Evolutionary conservation across 2,329 filamentous ascomycete genomes (phyloP).

Genomic region (Diaporthe humulicola): DNA sequence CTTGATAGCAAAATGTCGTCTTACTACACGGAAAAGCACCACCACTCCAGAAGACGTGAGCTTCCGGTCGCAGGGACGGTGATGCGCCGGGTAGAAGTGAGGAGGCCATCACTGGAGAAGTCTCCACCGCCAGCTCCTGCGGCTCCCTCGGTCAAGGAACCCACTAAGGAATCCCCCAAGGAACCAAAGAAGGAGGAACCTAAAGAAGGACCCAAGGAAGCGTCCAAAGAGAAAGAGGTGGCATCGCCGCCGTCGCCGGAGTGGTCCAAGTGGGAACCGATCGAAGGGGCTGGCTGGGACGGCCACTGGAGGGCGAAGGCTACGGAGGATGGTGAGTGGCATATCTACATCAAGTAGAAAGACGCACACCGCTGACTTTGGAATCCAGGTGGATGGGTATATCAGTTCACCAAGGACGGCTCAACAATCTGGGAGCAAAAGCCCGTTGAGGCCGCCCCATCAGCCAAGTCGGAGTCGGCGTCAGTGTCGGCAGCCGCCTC

Average conservation of each 20-base stretch:
- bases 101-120: neutral
- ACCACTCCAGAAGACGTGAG: slow-evolving; percentile 13
- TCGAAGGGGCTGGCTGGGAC: slow-evolving; percentile 29
- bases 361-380: neutral
- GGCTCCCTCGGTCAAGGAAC: slow-evolving; percentile 4
- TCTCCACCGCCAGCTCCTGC: slow-evolving; percentile 8
- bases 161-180: slow-evolving; percentile 11
- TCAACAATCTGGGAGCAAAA: slow-evolving; percentile 36
- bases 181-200: slow-evolving; percentile 10
- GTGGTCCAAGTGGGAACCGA: slow-evolving; percentile 37
- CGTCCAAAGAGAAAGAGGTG: slow-evolving; percentile 2
- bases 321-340: slow-evolving; percentile 12
- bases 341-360: neutral
- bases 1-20: slow-evolving; percentile 26
- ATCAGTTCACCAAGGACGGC: slow-evolving; percentile 36
- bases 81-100: neutral
- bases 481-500: slow-evolving; percentile 16
- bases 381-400: slow-evolving; percentile 34
- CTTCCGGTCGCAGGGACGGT: neutral
- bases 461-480: slow-evolving; percentile 3
- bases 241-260: neutral
- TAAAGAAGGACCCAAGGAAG: slow-evolving; percentile 2
- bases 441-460: neutral
- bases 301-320: slow-evolving; percentile 37
- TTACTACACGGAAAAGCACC: slow-evolving; percentile 31